Base-by-base conservation (phyloP, 495 filamentous ascomycete genomes). In the Pyronema omphalodes region DNA sequence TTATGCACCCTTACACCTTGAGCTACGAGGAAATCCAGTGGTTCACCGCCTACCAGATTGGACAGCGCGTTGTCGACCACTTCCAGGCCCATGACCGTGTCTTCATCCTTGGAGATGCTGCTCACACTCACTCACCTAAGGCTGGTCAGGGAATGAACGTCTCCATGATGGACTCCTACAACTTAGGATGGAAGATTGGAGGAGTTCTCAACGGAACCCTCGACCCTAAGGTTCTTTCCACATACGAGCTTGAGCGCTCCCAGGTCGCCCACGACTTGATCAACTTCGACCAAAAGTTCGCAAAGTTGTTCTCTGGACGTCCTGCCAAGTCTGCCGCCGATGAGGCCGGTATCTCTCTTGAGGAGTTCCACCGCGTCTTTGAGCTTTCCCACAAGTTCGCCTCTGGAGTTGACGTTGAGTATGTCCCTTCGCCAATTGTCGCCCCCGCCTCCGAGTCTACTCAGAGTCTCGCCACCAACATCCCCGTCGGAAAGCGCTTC, bases 121-220 rank as follows among this genome's bases (percentile, higher is more conserved):
- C 81, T 51, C 85, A 91, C 67, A 89, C 85, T 2, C 85, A 88
- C 66, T 79, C 75, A 44, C 84, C 85, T 4, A 88, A 88, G 67
- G 84, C 84, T 19, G 86, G 84, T 6, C 86, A 88, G 65, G 85
- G 85, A 15, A 86, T 88, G 83, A 91, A 91, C 58, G 79, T 84
- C 35, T 81, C 80, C 9, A 84, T 93, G 71, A 75, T 86, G 39
- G 86, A 93, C 62, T 78, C 81, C 3, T 78, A 79, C 58, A 91
- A 93, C 60, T 71, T 93, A 3, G 84, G 79, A 4, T 93, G 86
- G 86, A 93, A 91, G 66, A 74, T 93, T 18, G 77, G 79, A 53
- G 74, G 78, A 34, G 79, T 83, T 19, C 75, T 86, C 55, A 71
- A 74, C 36, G 82, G 81, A 8, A 72, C 81, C 34, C 76, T 76